Percentiles rank a stretch among this genome's conserved stretches.
These are phyloP conservation scores for Aureobasidium sp. DNA, from an alignment of 2,329 filamentous ascomycete genomes.

Conservation along the genomic window DNA sequence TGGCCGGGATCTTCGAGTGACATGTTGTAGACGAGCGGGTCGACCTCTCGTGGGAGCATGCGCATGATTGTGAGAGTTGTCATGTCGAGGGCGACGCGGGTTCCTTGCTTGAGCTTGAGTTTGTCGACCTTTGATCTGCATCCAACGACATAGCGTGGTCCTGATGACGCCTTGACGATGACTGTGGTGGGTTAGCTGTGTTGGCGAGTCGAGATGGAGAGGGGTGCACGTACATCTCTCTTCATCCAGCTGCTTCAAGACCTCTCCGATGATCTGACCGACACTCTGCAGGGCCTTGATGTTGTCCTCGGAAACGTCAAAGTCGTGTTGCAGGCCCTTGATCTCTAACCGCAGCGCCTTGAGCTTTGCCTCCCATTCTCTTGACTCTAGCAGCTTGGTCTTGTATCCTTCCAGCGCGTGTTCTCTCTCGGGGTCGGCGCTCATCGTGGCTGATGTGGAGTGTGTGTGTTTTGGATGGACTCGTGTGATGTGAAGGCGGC, in stretches of 20 bases:
- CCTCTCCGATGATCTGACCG: slow-evolving; percentile 98
- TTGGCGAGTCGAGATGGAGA: neutral
- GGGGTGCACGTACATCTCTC: slow-evolving; percentile 73
- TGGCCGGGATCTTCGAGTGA: slow-evolving; percentile 96
- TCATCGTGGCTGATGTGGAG: slow-evolving; percentile 17
- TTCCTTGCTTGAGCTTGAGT: slow-evolving; percentile 93
- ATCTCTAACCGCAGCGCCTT: slow-evolving; percentile 92
- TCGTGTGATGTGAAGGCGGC: neutral
- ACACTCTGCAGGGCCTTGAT: slow-evolving; percentile 99
- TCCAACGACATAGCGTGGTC: slow-evolving; percentile 94
- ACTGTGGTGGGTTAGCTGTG: slow-evolving; percentile 44
- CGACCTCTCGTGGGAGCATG: slow-evolving; percentile 97
- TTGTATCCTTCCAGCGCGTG: slow-evolving; percentile 46
- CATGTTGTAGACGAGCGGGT: slow-evolving; percentile 99
- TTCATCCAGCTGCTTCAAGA: slow-evolving; percentile 96
- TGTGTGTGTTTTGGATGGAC: neutral
- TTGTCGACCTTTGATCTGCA: slow-evolving; percentile 99
- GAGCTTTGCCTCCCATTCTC: slow-evolving; percentile 98
- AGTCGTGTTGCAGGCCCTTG: slow-evolving; percentile 90
- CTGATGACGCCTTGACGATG: slow-evolving; percentile 97
- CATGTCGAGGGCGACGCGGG: slow-evolving; percentile 96
- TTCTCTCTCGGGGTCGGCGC: slow-evolving; percentile 40
- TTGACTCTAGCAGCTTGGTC: slow-evolving; percentile 65
- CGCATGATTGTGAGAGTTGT: slow-evolving; percentile 99
- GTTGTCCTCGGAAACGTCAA: slow-evolving; percentile 95